Evolutionary conservation across 768 basidiomycete genomes (phyloP).

Genomic region (Gautieria morchelliformis): DNA sequence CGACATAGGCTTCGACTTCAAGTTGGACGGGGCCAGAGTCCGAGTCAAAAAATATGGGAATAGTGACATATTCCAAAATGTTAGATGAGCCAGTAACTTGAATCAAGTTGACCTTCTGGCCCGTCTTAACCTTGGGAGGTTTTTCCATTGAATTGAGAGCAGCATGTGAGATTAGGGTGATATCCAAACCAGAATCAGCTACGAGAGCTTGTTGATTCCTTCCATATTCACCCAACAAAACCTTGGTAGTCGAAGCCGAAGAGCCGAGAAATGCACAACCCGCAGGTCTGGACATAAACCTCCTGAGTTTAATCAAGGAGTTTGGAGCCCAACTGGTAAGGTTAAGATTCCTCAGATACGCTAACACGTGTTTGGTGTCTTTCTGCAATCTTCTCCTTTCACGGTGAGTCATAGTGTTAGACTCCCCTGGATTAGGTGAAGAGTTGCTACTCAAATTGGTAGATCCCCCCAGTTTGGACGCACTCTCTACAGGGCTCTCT

Average conservation of each 20-base stretch:
- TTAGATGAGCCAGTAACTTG: too few relatives aligned
- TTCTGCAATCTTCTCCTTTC: neutral
- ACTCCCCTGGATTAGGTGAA: too few relatives aligned
- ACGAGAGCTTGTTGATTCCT: conserved; percentile 8
- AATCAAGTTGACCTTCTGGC: too few relatives aligned
- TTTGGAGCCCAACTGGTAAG: neutral
- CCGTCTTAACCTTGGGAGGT: too few relatives aligned
- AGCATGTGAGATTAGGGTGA: too few relatives aligned
- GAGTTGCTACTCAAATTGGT: too few relatives aligned
- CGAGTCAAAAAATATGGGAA: too few relatives aligned
- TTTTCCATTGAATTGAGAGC: too few relatives aligned
- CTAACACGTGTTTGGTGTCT: neutral
- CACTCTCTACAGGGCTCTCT: too few relatives aligned
- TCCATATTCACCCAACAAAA: conserved; percentile 3
- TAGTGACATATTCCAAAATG: too few relatives aligned
- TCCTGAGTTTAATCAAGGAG: neutral
- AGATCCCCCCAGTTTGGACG: conserved; percentile 1
- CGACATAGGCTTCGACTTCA: neutral
- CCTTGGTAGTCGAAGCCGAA: conserved; percentile 16
- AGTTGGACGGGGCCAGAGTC: too few relatives aligned
- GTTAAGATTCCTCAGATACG: neutral
- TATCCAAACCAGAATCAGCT: conserved; percentile 19
- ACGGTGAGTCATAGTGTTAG: neutral
- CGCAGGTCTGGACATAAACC: conserved; percentile 16
- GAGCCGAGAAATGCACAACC: conserved; percentile 27